These are phyloP conservation scores for Mucor indicus DNA, from an alignment of 371 early-diverging fungal species.

Conservation along the genomic window DNA sequence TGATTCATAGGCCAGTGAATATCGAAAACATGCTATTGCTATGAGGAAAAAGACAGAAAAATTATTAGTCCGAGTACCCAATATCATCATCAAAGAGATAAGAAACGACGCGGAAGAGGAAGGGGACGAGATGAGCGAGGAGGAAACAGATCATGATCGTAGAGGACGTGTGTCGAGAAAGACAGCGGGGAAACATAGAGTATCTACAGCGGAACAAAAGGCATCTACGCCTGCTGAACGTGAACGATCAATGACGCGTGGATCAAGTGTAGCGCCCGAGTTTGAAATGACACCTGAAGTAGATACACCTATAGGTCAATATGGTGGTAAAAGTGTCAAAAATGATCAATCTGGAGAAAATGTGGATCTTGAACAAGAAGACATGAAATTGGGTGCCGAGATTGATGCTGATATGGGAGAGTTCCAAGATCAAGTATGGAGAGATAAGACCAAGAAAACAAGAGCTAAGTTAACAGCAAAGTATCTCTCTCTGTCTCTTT, in stretches of 20 bases:
- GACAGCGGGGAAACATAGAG: conserved; percentile 19
- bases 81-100: conserved; percentile 67
- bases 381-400: conserved; percentile 43
- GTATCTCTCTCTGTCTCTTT: neutral
- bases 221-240: conserved; percentile 15
- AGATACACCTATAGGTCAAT: conserved; percentile 7
- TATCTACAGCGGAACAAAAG: conserved; percentile 3
- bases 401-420: conserved; percentile 49
- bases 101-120: conserved; percentile 56
- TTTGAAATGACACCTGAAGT: conserved; percentile 6
- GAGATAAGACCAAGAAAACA: conserved; percentile 57
- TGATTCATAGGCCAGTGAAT: conserved; percentile 56
- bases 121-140: conserved; percentile 48
- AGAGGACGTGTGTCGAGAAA: conserved; percentile 33
- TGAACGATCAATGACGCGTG: conserved; percentile 20
- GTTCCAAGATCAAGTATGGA: conserved; percentile 59
- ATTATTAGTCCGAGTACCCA: conserved; percentile 79
- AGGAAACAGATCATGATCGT: conserved; percentile 39
- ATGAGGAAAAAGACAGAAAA: conserved; percentile 77
- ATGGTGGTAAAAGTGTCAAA: conserved; percentile 20
- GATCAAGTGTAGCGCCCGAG: conserved; percentile 22
- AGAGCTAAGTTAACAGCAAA: conserved; percentile 49
- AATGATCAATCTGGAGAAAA: conserved; percentile 2
- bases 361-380: conserved; percentile 36
- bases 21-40: conserved; percentile 80